phyloP scores from a whole-genome alignment of 2,329 filamentous ascomycete genomes.

The Aurifilum marmelostoma region DNA sequence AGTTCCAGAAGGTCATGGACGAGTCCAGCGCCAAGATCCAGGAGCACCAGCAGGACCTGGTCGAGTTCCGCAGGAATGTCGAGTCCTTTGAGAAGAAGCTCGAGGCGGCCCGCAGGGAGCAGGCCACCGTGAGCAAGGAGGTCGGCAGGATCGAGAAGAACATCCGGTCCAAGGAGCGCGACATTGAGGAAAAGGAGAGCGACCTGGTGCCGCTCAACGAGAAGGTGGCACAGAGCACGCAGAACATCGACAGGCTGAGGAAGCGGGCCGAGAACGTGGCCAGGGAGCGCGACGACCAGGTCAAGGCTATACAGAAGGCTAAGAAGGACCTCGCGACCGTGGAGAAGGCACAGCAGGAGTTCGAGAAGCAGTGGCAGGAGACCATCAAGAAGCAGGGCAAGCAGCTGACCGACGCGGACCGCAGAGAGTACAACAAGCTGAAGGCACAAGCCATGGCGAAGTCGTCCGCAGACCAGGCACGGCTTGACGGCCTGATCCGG shows the following conservation, averaged over 20 bases:
- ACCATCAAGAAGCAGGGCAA: slow-evolving; percentile 84
- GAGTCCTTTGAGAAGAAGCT: slow-evolving; percentile 81
- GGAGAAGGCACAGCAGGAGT: slow-evolving; percentile 87
- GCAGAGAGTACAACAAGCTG: slow-evolving; percentile 86
- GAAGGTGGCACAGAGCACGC: slow-evolving; percentile 79
- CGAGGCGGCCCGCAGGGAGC: slow-evolving; percentile 81
- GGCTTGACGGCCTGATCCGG: slow-evolving; percentile 82
- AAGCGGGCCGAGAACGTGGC: slow-evolving; percentile 70
- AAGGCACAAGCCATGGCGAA: slow-evolving; percentile 83
- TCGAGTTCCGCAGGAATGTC: slow-evolving; percentile 86
- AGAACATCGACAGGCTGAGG: slow-evolving; percentile 70
- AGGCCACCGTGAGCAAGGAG: slow-evolving; percentile 74
- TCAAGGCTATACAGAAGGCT: slow-evolving; percentile 69
- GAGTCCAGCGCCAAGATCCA: slow-evolving; percentile 89
- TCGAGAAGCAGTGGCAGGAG: slow-evolving; percentile 85
- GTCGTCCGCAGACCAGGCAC: slow-evolving; percentile 78
- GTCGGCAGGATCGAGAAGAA: slow-evolving; percentile 81
- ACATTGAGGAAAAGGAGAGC: slow-evolving; percentile 84
- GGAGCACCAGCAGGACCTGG: slow-evolving; percentile 91
- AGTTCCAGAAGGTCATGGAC: slow-evolving; percentile 92
- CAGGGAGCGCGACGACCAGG: slow-evolving; percentile 77
- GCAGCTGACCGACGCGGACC: slow-evolving; percentile 81
- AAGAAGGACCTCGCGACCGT: slow-evolving; percentile 81
- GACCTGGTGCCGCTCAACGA: slow-evolving; percentile 87
- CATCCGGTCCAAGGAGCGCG: slow-evolving; percentile 84